A percentile compares a stretch with the other conserved stretches of the same genome.
Conservation (phyloP, 2,329 filamentous ascomycete genomes). For the Leptographium flavum region DNA sequence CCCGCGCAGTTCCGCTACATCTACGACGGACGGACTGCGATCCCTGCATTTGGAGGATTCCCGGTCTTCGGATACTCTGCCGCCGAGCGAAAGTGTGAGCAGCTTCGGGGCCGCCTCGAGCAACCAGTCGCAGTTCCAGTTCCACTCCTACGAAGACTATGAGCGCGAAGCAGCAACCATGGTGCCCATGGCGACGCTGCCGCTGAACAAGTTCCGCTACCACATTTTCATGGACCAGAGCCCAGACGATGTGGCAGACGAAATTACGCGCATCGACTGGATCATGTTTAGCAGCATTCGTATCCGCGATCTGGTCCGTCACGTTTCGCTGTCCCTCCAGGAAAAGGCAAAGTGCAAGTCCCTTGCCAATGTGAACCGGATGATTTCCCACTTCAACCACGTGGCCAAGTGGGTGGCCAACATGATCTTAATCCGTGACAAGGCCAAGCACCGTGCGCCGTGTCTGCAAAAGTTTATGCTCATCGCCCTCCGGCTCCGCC, state of each 20-base stretch:
- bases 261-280: conserved; percentile 94
- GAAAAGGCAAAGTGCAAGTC: conserved; percentile 63
- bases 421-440: conserved; percentile 79
- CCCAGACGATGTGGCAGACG: conserved; percentile 74
- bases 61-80: conserved; percentile 22
- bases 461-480: conserved; percentile 95
- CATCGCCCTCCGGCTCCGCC: conserved; percentile 70
- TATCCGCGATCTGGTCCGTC: conserved; percentile 81
- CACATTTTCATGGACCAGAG: conserved; percentile 78
- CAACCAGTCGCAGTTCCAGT: conserved; percentile 27
- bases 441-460: conserved; percentile 83
- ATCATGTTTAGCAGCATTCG: conserved; percentile 94
- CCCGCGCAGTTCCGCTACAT: conserved; percentile 1
- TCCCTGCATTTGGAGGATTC: conserved; percentile 34
- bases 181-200: conserved; percentile 52
- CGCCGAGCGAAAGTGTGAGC: conserved; percentile 20
- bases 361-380: conserved; percentile 77
- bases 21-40: conserved; percentile 29
- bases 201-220: conserved; percentile 75
- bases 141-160: conserved; percentile 62
- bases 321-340: conserved; percentile 62
- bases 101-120: background rate
- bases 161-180: conserved; percentile 63
- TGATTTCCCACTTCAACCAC: conserved; percentile 88
- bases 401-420: conserved; percentile 70